Evolutionary conservation across 2,329 filamentous ascomycete genomes (phyloP).

Genomic region (Septoria petroselini): DNA sequence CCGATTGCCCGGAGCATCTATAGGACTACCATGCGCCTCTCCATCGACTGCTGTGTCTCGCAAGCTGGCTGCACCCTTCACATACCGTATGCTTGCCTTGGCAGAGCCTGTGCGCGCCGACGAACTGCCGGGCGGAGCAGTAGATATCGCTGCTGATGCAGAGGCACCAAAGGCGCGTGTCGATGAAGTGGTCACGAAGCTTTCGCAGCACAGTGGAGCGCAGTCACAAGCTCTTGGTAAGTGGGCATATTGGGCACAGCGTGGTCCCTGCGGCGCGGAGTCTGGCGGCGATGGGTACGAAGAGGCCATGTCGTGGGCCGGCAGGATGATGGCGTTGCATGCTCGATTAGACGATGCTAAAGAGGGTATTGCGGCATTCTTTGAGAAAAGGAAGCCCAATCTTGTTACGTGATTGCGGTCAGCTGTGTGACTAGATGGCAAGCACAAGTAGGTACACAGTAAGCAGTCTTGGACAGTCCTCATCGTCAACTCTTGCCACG

Average conservation of each 20-base stretch:
- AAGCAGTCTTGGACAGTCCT: too few relatives aligned
- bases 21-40: conserved; percentile 24
- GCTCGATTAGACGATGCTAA: conserved; percentile 19
- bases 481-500: too few relatives aligned
- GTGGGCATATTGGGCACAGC: conserved; percentile 23
- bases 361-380: conserved; percentile 20
- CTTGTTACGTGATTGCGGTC: not conserved
- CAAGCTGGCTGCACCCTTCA: conserved; percentile 17
- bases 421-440: too few relatives aligned
- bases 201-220: conserved; percentile 13
- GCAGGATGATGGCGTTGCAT: conserved; percentile 24
- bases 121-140: conserved; percentile 20
- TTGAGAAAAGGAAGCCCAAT: conserved; percentile 17
- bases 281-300: conserved; percentile 23
- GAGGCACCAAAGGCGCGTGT: conserved; percentile 18
- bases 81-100: conserved; percentile 23
- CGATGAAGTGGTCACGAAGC: conserved; percentile 12
- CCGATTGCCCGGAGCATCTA: conserved; percentile 20
- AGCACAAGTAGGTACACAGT: too few relatives aligned
- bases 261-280: conserved; percentile 13
- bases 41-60: conserved; percentile 21
- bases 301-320: conserved; percentile 21
- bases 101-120: conserved; percentile 22
- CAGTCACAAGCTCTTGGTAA: conserved; percentile 24
- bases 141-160: conserved; percentile 20